phyloP scores from a whole-genome alignment of 192 early-diverging fungal genomes.

The Entomortierella chlamydospora region DNA sequence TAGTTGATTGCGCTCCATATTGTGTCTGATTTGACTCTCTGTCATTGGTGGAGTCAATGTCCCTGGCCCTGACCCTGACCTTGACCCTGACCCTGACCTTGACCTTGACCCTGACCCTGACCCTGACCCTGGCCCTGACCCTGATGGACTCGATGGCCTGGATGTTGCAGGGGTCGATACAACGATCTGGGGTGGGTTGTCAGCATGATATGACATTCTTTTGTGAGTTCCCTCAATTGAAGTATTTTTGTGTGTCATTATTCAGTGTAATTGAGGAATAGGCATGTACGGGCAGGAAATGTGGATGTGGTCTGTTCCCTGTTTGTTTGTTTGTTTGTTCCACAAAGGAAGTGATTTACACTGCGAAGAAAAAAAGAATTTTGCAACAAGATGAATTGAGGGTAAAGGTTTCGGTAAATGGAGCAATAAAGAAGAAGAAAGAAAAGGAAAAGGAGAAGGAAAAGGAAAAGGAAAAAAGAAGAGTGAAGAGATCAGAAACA shows the following conservation, averaged over 20 bases:
- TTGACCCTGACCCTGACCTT: too few relatives aligned
- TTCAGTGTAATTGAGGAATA: background rate
- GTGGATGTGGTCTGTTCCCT: slow-evolving; percentile 43
- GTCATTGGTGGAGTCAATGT: background rate
- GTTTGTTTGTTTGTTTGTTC: slow-evolving; percentile 38
- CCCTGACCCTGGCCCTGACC: too few relatives aligned
- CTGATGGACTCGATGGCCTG: too few relatives aligned
- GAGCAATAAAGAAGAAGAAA: slow-evolving; percentile 2
- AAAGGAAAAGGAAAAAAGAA: background rate
- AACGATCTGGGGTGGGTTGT: slow-evolving; percentile 3
- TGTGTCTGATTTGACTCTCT: slow-evolving; percentile 16
- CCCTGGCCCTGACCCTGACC: background rate
- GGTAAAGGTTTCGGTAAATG: too few relatives aligned
- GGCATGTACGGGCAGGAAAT: background rate
- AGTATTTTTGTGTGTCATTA: background rate
- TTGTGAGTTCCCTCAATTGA: background rate
- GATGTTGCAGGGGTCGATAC: too few relatives aligned
- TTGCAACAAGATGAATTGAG: background rate
- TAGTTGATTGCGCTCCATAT: slow-evolving; percentile 39
- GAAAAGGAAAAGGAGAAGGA: slow-evolving; percentile 1
- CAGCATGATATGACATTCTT: background rate
- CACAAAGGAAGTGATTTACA: slow-evolving; percentile 16
- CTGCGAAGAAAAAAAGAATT: background rate
- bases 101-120: too few relatives aligned
- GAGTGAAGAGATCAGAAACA: background rate